Evolutionary conservation across 441 rosid species (phyloP).

Genomic region (Lepidium campestre): DNA sequence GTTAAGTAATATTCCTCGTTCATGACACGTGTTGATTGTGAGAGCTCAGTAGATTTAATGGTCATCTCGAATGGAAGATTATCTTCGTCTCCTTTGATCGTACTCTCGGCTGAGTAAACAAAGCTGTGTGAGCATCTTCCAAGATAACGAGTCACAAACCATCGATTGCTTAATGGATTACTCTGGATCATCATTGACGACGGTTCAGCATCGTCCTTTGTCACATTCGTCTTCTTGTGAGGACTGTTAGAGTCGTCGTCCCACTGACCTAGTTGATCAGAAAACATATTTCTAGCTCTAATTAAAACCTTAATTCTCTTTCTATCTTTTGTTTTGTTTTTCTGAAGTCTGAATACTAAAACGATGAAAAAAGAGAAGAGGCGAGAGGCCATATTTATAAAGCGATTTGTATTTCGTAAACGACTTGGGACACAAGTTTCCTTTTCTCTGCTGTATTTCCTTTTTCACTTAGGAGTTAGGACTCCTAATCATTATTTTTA

Average conservation of each 20-base stretch:
- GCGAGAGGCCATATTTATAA: too few relatives aligned
- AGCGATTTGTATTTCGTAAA: too few relatives aligned
- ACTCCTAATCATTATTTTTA: too few relatives aligned
- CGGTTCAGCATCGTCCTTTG: neutral
- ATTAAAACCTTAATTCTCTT: too few relatives aligned
- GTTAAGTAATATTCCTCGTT: neutral
- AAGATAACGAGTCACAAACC: neutral
- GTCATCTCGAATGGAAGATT: neutral
- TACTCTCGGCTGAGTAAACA: neutral
- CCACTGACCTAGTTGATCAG: neutral
- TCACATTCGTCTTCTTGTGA: neutral
- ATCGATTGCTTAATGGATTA: neutral
- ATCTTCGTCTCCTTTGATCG: neutral
- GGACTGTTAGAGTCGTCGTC: neutral
- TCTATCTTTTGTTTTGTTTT: too few relatives aligned
- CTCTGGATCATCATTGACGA: neutral
- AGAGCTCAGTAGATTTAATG: neutral
- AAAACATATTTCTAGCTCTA: neutral
- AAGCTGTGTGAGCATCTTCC: slow-evolving; percentile 10
- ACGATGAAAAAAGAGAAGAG: too few relatives aligned
- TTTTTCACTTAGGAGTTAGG: too few relatives aligned
- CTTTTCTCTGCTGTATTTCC: too few relatives aligned
- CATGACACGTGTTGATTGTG: neutral
- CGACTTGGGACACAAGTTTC: too few relatives aligned
- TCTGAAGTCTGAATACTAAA: too few relatives aligned